Evolutionary conservation across 176 grass and related monocot genomes (phyloP).

Genomic region (Eleusine coracana): DNA sequence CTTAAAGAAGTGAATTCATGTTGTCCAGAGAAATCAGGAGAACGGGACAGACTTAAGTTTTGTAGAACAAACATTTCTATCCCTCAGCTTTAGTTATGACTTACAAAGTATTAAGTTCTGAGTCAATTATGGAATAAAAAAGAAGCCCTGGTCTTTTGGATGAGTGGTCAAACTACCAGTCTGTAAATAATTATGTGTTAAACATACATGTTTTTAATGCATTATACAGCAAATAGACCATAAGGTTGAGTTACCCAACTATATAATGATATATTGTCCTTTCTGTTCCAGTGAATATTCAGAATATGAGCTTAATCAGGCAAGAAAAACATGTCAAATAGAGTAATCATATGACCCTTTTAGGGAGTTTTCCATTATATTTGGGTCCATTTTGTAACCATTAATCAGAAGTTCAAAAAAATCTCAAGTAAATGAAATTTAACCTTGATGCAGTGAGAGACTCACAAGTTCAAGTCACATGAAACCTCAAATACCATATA

Average conservation of each 20-base stretch:
- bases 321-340: constrained; percentile 17
- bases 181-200: not conserved
- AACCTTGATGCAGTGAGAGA: not conserved
- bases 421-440: constrained; percentile 28
- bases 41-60: not conserved
- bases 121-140: too few relatives aligned
- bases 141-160: not conserved
- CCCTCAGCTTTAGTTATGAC: too few relatives aligned
- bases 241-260: too few relatives aligned
- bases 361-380: not conserved
- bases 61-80: not conserved
- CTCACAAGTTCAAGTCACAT: constrained; percentile 31
- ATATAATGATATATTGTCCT: not conserved
- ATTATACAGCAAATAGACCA: too few relatives aligned
- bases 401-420: not conserved
- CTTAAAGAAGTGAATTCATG: not conserved
- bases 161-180: not conserved
- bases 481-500: constrained; percentile 17
- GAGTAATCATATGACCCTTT: not conserved
- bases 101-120: too few relatives aligned
- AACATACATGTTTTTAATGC: constrained; percentile 15
- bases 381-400: not conserved
- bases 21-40: not conserved
- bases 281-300: not conserved
- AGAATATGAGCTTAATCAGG: not conserved